Base-by-base conservation (phyloP, 805 yeast genomes). In the Ogataea zsoltii region DNA sequence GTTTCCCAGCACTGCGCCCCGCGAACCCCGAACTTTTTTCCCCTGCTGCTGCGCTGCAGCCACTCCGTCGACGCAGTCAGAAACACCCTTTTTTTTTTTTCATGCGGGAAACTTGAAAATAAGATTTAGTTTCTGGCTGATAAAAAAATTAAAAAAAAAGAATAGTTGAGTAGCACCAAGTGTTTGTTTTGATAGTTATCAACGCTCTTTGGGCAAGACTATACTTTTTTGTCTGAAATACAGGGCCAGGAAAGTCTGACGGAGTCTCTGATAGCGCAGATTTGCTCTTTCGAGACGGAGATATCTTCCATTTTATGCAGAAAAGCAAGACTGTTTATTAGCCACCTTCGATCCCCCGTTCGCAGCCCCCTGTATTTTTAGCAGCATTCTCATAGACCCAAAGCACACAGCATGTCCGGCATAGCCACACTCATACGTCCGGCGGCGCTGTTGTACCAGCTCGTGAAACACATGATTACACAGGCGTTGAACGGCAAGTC, bases 401-500 rank as follows among this genome's bases (percentile, higher is more conserved):
- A 4, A 28, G 6, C 13, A 11, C 31, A 6, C 31, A 28, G 1
- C 31, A 46, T 46, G 51, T 32, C 38, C 7, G 45, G 47, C 13
- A 33, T 38, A 30, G 38, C 44, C 38, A 16, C 38, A 15, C 19
- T 48, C 9, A 12, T 49, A 13, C 42, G 37, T 15, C 44, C 44
- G 11, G 51, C 50, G 12, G 28, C 49, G 21, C 39, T 53, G 34
- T 16, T 53, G 33, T 51, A 29, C 47, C 43, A 39, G 26, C 34
- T 53, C 28, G 50, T 42, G 14, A 18, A 33, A 18, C 55, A 51
- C 34, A 47, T 55, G 50, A 36, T 55, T 28, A 18, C 18, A 11
- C 58, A 54, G 36, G 56, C 54, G 4, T 33, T 50, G 10, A 52
- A 54, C 45, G 54, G 46, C 7, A 31, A 54, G 33, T 41, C 48